Conservation (phyloP, 2,329 filamentous ascomycete species). For the Bipolaris victoriae region DNA sequence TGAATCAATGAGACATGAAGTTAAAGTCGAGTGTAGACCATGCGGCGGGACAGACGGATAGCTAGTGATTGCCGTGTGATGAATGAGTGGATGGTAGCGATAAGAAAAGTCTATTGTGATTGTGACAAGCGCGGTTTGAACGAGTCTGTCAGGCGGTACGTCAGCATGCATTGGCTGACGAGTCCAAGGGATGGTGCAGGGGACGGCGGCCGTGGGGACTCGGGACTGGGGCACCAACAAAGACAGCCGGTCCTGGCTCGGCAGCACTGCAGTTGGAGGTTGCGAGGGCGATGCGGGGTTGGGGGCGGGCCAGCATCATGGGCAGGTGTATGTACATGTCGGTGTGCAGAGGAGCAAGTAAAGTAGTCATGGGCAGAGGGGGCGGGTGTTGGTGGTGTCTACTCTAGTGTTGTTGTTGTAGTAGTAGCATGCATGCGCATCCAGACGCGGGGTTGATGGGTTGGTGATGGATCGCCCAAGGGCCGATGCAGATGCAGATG, state of each 20-base stretch:
- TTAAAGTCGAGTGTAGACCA: background rate
- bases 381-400: background rate
- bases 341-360: background rate
- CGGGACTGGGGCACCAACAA: conserved; percentile 19
- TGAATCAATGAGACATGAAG: background rate
- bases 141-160: conserved; percentile 11
- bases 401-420: no score
- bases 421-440: background rate
- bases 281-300: conserved; percentile 7
- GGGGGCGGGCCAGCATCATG: background rate
- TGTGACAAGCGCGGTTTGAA: conserved; percentile 3
- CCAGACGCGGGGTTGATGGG: conserved; percentile 29
- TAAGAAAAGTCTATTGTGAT: background rate
- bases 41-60: no score
- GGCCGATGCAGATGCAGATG: no score
- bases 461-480: no score
- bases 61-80: background rate
- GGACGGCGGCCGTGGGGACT: conserved; percentile 8
- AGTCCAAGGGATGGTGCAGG: conserved; percentile 1
- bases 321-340: background rate
- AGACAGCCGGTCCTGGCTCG: conserved; percentile 12
- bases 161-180: conserved; percentile 23
- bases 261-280: background rate
- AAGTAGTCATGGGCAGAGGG: background rate
- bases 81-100: background rate